Conservation (phyloP, 2,329 filamentous ascomycete species). For the Colletotrichum kahawae region DNA sequence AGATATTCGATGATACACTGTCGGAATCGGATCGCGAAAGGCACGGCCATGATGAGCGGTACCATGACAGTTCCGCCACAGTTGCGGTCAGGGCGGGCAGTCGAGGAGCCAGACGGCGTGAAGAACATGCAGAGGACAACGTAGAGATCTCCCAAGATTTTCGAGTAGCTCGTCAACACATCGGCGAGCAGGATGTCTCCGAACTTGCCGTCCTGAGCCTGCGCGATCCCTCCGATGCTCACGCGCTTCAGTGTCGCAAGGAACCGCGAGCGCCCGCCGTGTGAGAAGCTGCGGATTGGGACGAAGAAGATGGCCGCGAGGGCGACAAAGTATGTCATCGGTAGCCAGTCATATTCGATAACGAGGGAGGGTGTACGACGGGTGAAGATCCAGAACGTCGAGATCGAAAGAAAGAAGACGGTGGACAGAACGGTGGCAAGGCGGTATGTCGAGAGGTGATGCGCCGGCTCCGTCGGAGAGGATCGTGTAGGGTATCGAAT, state of each 20-base stretch:
- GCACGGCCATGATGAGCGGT: constrained; percentile 82
- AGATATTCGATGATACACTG: constrained; percentile 91
- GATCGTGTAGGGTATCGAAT: constrained; percentile 84
- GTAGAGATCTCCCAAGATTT: constrained; percentile 88
- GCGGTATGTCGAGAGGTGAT: constrained; percentile 85
- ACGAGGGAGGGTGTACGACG: constrained; percentile 72
- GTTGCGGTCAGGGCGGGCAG: constrained; percentile 77
- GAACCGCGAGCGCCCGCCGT: constrained; percentile 76
- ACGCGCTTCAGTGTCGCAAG: constrained; percentile 79
- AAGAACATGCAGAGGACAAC: constrained; percentile 93
- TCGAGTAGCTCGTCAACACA: constrained; percentile 92
- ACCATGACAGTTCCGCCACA: constrained; percentile 83
- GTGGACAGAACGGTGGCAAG: constrained; percentile 78
- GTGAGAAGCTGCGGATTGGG: constrained; percentile 72
- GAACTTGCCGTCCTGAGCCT: constrained; percentile 88
- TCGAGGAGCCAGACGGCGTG: constrained; percentile 71
- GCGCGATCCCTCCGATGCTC: constrained; percentile 83
- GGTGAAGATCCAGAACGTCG: constrained; percentile 85
- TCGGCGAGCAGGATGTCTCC: constrained; percentile 93
- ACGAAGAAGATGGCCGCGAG: constrained; percentile 74
- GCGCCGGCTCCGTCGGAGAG: constrained; percentile 72
- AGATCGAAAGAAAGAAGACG: constrained; percentile 73
- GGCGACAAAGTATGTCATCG: constrained; percentile 80
- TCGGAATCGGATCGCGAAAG: constrained; percentile 83
- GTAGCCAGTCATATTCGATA: constrained; percentile 81